Base-by-base conservation (phyloP, 257 asterid genomes). In the Ligustrum vulgare region DNA sequence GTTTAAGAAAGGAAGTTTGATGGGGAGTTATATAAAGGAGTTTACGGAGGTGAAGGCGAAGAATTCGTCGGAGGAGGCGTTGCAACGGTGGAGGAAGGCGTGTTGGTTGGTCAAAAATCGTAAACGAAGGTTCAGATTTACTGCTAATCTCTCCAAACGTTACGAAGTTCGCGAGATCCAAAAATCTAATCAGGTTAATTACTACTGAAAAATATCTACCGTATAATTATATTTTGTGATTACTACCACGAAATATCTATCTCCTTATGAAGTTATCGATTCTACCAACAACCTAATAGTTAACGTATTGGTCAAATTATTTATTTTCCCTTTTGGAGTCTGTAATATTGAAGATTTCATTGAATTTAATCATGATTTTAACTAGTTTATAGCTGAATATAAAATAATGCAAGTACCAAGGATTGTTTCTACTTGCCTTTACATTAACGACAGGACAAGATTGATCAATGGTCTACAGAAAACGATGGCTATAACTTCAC, bases 1-100 rank as follows among this genome's bases (percentile, higher is more conserved):
- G 32, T 13, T 25, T 33, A 65, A 65, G 11, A 65, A 51, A 28
- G 23, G 64, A 8, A 67, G 16, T 16, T 6, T 43, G 71, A 90
- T 90, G 97, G 95, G 82, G 80, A 85, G 84, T 70, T 83, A 82
- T 60, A 47, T 92, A 84, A 75, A 88, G 89, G 94, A 90, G 64
- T 90, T 79, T 78, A 83, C 75, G 78, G 95, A 80, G 78, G 96
- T 92, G 75, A 85, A 92, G 88, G 81, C 96, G 77, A 92, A 92
- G 91, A 90, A 92, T 81, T 89, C 96, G 68, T 89, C 96, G 78
- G 97, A 92, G 80, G 97, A 92, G 80, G 96, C 93, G 77, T 69
- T 92, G 86, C 91, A 86, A 89, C 73, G 95, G 68, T 92, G 96
- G 96, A 83, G 97, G 81, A 87, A 87, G 58, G 87, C 91, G 58